A percentile compares a stretch with the other conserved stretches of the same genome.
These are phyloP conservation scores for Pyrus bretschneideri DNA, from an alignment of 306 rosid species.

Conservation along the genomic window DNA sequence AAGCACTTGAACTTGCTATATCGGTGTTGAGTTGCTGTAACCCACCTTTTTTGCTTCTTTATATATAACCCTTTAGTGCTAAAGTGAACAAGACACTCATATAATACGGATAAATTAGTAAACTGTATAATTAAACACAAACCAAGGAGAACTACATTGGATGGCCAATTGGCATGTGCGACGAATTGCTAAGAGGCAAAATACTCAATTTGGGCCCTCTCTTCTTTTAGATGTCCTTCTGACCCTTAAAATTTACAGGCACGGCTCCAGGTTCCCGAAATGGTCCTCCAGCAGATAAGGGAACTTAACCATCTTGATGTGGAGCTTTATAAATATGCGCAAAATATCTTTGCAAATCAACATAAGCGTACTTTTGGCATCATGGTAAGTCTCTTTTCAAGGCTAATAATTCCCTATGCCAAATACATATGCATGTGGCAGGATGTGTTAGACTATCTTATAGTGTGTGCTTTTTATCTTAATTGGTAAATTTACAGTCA, in stretches of 20 bases:
- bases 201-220: neutral
- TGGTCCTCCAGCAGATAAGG: conserved; percentile 51
- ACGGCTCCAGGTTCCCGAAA: conserved; percentile 57
- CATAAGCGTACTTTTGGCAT: conserved; percentile 31
- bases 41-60: neutral
- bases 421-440: neutral
- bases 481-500: neutral
- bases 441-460: neutral
- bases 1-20: neutral
- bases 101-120: conserved; percentile 1
- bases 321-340: conserved; percentile 74
- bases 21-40: neutral
- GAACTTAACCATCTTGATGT: conserved; percentile 79
- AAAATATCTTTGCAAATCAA: conserved; percentile 49
- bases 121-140: too few species aligned
- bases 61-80: neutral
- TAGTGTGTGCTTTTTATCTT: neutral
- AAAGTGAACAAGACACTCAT: too few species aligned
- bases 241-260: conserved; percentile 44
- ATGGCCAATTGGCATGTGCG: neutral
- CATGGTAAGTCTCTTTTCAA: conserved; percentile 39
- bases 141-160: too few species aligned
- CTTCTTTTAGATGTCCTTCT: neutral
- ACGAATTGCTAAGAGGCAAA: neutral
- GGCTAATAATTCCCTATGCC: neutral